Evolutionary conservation across 306 rosid species (phyloP), one percentile per base, ranked within the genome.

Genomic region (Carpinus fangiana): DNA sequence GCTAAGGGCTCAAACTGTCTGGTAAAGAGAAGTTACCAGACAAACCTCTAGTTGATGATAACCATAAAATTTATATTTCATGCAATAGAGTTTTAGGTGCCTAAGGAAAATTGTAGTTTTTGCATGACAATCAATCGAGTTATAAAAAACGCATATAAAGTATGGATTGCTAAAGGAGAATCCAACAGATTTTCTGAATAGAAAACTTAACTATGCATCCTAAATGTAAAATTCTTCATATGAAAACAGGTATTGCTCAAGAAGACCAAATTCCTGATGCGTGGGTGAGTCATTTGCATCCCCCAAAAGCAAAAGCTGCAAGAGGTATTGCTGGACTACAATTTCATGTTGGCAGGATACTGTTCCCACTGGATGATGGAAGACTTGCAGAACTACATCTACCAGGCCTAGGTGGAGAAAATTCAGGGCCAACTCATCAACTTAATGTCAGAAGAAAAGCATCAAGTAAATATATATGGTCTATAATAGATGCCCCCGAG

Each of bases 371-470:
- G 46, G 92, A 92, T 47, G 98, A 94, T 77, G 97, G 95, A 47
- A 89, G 98, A 85, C 89, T 94, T 59, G 97, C 89, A 41, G 97
- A 94, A 68, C 86, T 94, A 55, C 98, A 94, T 88, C 73, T 81
- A 55, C 68, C 73, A 46, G 97, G 98, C 54, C 62, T 86, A 71
- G 98, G 98, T 5, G 97, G 98, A 36, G 93, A 92, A 75, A 90
- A 78, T 77, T 71, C 88, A 38, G 97, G 98, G 73, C 96, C 98
- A 59, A 34, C 82, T 76, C 76, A 61, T 41, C 88, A 86, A 12
- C 84, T 73, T 73, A 83, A 79, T 74, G 73, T 80, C 62, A 75
- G 95, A 56, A 84, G 85, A 79, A 94, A 89, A 80, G 69, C 88
- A 51, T 47, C 89, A 36, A 43, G 64, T 23, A 90, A 79, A 71